Evolutionary conservation across 805 yeast genomes (phyloP), one percentile per base, ranked within the genome.

Genomic region (Isabelozyma heimii): DNA sequence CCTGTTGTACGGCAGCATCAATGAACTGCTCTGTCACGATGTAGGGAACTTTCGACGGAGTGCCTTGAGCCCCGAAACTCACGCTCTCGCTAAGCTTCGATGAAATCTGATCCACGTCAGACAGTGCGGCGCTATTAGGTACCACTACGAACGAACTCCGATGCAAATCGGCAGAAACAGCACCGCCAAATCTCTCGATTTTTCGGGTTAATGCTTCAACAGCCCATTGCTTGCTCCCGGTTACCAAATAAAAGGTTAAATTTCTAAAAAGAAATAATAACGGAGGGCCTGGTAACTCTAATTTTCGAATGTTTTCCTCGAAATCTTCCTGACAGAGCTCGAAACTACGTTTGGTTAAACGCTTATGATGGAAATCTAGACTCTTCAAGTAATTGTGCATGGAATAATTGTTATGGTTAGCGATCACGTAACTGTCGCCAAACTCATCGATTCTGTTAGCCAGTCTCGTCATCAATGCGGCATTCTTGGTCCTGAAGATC

Each of bases 341-440:
- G 16, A 57, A 38, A 15, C 60, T 48, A 15, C 47, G 46, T 13
- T 51, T 52, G 14, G 55, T 45, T 37, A 60, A 38, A 28, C 47
- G 16, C 40, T 41, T 10, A 51, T 61, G 37, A 44, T 55, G 2
- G 54, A 55, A 14, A 53, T 60, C 37, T 35, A 56, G 37, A 54
- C 51, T 48, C n/a, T 51, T 43, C 13, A 55, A 16, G 16, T 44
- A 40, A 12, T 28, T 42, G 43, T 5, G 37, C 37, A 42, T 58
- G 53, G 42, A 27, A 12, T 37, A 14, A 8, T 42, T 27, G 12
- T 30, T 45, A 1, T 63, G 58, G 10, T 71, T 54, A 8, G 66
- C 61, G 3, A 77, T 62, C 0, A 65, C 66, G 52, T 69, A 81
- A 51, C 94, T 83, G 60, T 86, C 89, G 0, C 91, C 91, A 60